phyloP scores from a whole-genome alignment of 768 basidiomycete genomes.

The Hygrophoropsis aurantiaca region DNA sequence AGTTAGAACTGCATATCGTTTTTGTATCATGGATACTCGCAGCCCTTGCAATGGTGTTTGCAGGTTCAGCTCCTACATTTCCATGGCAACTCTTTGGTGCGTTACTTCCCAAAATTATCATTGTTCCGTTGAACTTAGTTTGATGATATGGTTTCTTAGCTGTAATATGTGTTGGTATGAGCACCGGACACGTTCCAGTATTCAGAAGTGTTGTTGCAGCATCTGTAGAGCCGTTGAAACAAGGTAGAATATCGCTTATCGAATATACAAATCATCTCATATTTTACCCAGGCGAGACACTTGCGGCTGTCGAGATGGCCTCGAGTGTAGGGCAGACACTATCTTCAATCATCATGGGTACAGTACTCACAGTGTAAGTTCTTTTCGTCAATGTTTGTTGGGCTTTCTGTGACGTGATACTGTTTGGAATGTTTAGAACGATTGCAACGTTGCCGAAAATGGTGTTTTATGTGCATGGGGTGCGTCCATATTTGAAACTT shows the following conservation, averaged over 20 bases:
- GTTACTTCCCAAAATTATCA: not conserved
- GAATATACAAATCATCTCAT: not conserved
- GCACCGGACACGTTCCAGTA: slow-evolving; percentile 14
- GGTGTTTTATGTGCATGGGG: slow-evolving; percentile 24
- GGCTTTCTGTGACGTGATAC: not conserved
- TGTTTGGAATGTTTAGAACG: slow-evolving; percentile 8
- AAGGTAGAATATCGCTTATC: slow-evolving; percentile 15
- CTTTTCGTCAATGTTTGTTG: not conserved
- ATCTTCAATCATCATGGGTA: slow-evolving; percentile 30
- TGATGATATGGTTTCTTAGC: slow-evolving; percentile 9
- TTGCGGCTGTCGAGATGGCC: slow-evolving; percentile 29
- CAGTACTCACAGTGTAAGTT: slow-evolving; percentile 21
- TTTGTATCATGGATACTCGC: slow-evolving; percentile 17
- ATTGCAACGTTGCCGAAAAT: slow-evolving; percentile 18
- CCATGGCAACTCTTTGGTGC: slow-evolving; percentile 14
- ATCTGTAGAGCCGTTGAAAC: slow-evolving; percentile 26
- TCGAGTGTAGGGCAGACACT: slow-evolving; percentile 15
- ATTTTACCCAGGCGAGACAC: slow-evolving; percentile 20
- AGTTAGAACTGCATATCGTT: slow-evolving; percentile 27
- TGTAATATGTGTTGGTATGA: slow-evolving; percentile 14
- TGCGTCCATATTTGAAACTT: not conserved
- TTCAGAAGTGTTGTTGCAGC: slow-evolving; percentile 23
- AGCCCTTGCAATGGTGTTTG: slow-evolving; percentile 12
- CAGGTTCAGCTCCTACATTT: slow-evolving; percentile 10
- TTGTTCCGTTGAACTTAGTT: too few species aligned